Evolutionary conservation across 768 basidiomycete species (phyloP), one percentile per base, ranked within the genome.

Genomic region (Saitozyma sp.): DNA sequence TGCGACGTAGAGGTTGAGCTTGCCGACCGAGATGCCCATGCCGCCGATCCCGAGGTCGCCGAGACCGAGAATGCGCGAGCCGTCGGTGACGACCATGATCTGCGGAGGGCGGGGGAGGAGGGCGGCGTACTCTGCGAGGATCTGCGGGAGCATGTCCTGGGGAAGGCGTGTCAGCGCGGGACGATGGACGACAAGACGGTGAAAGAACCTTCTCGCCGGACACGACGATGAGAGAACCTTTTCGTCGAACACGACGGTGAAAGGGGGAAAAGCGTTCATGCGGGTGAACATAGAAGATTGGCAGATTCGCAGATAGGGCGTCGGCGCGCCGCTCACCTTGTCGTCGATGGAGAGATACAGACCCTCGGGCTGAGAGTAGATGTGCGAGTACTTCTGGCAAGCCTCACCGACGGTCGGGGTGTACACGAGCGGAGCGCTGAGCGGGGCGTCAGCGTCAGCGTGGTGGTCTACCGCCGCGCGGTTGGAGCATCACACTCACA

Each of bases 391-490:
- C 71, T 90, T 88, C 67, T 90, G 76, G 75, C 91, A 93, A 3
- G 92, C 92, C 70, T 94, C 91, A 29, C 92, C 92, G 38, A 95
- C 91, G 13, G 90, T 91, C 0, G 92, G 92, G 0, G 92, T 95
- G 77, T 94, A 95, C 59, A 95, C 91, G 49, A 93, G 83, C 13
- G 92, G 92, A 19, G 86, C 82, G 46, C 88, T 81, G 78, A 48
- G 39, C 42, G 10, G 48, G 43, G 53, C 51, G 46, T 64, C 60
- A 50, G 53, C 51, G 46, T 64, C 60, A 50, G 16, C 59, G 65
- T 59, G 61, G 57, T 20, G 49, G 39, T 42, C 6, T 9, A 16
- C 13, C 39, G 39, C 13, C 13, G 19, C 45, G 9, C 17, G 38
- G 3, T 29, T 29, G 14, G 37, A 17, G 17, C 46, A 40, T 1